Evolutionary conservation across 805 yeast species (phyloP).

Genomic region (Clavispora vitiphila): DNA sequence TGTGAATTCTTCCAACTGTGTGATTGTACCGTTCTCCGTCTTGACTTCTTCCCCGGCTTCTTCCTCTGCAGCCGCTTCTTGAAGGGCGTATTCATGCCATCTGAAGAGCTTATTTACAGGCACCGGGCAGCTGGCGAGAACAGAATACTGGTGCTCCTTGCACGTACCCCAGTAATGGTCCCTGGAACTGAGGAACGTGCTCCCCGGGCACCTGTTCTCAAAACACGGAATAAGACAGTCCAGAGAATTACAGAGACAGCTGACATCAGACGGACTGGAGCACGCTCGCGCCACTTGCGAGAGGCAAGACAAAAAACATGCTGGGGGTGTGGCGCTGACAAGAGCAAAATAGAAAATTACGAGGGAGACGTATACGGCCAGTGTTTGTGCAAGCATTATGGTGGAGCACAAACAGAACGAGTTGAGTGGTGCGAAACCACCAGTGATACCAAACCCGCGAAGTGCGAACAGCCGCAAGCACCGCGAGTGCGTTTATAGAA

Average conservation of each 20-base stretch:
- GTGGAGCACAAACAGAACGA: not conserved
- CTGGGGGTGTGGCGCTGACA: conserved; percentile 42
- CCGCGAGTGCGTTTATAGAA: too few relatives aligned
- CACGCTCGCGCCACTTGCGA: conserved; percentile 33
- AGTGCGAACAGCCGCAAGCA: too few relatives aligned
- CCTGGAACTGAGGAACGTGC: conserved; percentile 38
- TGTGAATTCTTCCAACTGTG: too few relatives aligned
- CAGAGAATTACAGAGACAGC: conserved; percentile 36
- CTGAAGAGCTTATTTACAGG: not conserved
- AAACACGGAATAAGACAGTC: conserved; percentile 40
- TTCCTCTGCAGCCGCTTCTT: not conserved
- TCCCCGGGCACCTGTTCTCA: conserved; percentile 42
- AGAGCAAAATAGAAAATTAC: not conserved
- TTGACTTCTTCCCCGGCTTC: too few relatives aligned
- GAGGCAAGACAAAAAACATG: conserved; percentile 44
- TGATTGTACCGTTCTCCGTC: too few relatives aligned
- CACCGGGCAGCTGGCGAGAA: not conserved
- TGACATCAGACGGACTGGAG: conserved; percentile 30
- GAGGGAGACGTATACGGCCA: not conserved
- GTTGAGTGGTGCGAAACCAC: not conserved
- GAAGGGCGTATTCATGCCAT: not conserved
- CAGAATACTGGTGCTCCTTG: conserved; percentile 24
- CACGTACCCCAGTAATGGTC: conserved; percentile 49
- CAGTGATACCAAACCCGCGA: too few relatives aligned
- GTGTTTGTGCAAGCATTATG: not conserved